Evolutionary conservation across 192 early-diverging fungal species (phyloP).

Genomic region (Lunasporangiospora selenospora): DNA sequence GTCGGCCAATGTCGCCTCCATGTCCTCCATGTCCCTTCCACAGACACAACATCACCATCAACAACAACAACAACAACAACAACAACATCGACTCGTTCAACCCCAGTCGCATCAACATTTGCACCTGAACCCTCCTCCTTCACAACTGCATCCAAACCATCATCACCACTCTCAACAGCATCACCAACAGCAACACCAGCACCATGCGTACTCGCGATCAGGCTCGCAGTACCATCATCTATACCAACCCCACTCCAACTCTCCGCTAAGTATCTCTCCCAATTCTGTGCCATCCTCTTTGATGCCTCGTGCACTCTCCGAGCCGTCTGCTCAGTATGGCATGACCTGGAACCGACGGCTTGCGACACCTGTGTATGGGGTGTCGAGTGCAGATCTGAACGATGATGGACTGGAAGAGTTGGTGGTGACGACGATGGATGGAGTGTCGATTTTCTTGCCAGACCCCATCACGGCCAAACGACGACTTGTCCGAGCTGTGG

Average conservation of each 20-base stretch:
- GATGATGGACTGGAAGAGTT: slow-evolving; percentile 62
- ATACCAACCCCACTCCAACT: no score
- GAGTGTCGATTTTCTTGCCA: slow-evolving; percentile 58
- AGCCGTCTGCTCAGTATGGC: slow-evolving; percentile 6
- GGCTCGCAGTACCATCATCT: no score
- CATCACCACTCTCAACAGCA: background rate
- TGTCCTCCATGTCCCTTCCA: no score
- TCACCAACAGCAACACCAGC: background rate
- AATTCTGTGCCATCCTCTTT: no score
- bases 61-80: background rate
- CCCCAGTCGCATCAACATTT: background rate
- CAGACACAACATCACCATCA: background rate
- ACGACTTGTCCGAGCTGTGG: slow-evolving; percentile 32
- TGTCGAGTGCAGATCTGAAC: slow-evolving; percentile 57
- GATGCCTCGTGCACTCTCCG: no score
- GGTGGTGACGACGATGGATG: slow-evolving; percentile 59
- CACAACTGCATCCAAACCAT: background rate
- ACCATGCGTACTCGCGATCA: no score
- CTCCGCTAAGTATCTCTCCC: no score
- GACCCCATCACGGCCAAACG: slow-evolving; percentile 51
- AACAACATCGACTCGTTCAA: background rate
- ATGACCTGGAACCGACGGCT: slow-evolving; percentile 61
- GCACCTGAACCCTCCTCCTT: background rate
- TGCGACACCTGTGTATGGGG: slow-evolving; percentile 62
- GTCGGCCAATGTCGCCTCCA: no score